Evolutionary conservation across 345 rosid species (phyloP), one percentile per base, ranked within the genome.

Genomic region (Clarkia xantiana): DNA sequence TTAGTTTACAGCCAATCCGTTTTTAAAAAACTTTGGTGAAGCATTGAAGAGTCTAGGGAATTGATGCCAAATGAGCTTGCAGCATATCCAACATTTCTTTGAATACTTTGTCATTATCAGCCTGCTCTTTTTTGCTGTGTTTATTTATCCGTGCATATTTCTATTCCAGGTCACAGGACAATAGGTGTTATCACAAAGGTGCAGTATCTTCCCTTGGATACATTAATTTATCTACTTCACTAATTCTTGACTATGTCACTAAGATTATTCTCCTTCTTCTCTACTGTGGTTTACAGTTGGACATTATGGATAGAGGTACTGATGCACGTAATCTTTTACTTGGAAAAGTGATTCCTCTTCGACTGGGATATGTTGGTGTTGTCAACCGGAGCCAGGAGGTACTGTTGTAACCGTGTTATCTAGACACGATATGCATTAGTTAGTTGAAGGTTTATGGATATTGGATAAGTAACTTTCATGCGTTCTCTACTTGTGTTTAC

Each of bases 251-350:
- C n/a, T 42, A 14, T 44, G 14, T 43, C 9, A 40, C 17, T n/a
- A 44, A 18, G n/a, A 2, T 53, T 43, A 36, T 49, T 22, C 14
- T 49, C 11, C 11, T 44, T 12, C 14, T 40, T 49, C 22, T 63
- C 44, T 36, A 47, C 23, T 62, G 39, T 69, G 53, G 50, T 36
- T 63, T 54, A 55, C 81, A 85, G 97, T 68, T 90, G 70, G 97
- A 90, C 67, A 86, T 90, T 51, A 90, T 90, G 97, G 97, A 90
- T 71, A 77, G 97, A 81, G 97, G 97, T 65, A 90, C 97, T 50
- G 91, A 86, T 67, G 95, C 95, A 38, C 82, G 95, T 18, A 86
- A 90, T 60, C 53, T 78, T 54, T 65, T 90, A 61, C 95, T 86
- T 45, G 97, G 97, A 23, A 90, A 86, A 81, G 86, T 78, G 47